Evolutionary conservation across 1,284 basidiomycete species (phyloP), one percentile per base, ranked within the genome.

Genomic region (Exobasidium rhododendri): DNA sequence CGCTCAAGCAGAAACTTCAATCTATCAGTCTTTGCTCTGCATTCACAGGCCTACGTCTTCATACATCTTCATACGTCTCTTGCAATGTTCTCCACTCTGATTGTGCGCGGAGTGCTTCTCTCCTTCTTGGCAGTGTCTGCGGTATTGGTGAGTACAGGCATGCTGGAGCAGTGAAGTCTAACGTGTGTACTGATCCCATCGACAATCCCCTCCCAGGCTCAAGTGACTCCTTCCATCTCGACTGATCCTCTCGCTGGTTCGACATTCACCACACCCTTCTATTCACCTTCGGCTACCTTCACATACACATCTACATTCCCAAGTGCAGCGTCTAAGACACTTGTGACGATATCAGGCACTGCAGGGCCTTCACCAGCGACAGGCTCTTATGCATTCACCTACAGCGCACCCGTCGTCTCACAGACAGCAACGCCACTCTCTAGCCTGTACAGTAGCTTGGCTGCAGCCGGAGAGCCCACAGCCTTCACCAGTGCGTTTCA

Each of bases 231-330:
- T 26, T 52, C 63, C 14, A 17, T 28, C 13, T 67, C 65, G 3
- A 61, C 22, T 29, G 65, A 67, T 44, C 65, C 65, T 3, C 61
- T 67, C 17, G 57, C 40, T 46, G 71, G 71, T 5, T 64, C 65
- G 24, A 46, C 61, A 20, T 72, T 74, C 64, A 58, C 64, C 1
- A 63, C 71, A 35, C 59, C 65, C 7, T 46, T 61, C 30, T 71
- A 58, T 49, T 55, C 24, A 4, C 64, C 65, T 28, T 32, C 31
- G 14, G 32, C 57, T 14, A 72, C 71, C 28, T 74, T 64, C 35
- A 74, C 71, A 1, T 66, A 68, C 31, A 53, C 64, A 24, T 70
- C 71, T n/a, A 74, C 71, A 0, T 74, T 62, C 30, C 56, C 64
- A 1, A 31, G 26, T 0, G 71, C 71, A 4, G 51, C 44, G 0